These are phyloP conservation scores for Plectosphaerella plurivora DNA, from an alignment of 2,329 filamentous ascomycete genomes.

Conservation along the genomic window DNA sequence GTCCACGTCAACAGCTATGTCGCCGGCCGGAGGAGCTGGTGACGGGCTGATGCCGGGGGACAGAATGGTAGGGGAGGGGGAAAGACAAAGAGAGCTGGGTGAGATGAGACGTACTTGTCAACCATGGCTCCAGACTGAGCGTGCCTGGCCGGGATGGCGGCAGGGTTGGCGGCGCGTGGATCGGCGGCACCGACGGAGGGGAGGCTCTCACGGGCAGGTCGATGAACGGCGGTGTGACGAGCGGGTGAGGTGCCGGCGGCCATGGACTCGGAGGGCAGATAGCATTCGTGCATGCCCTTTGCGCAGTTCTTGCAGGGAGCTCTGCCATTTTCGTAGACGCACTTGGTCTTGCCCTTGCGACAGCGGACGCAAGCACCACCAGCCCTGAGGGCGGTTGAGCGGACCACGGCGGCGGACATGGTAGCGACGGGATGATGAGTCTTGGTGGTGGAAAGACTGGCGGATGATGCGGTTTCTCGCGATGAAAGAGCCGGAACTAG, in stretches of 20 bases:
- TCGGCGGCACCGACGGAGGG: conserved; percentile 46
- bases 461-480: no score
- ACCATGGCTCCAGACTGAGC: conserved; percentile 30
- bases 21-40: conserved; percentile 1
- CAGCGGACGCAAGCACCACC: conserved; percentile 59
- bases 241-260: conserved; percentile 55
- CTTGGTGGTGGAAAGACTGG: not conserved
- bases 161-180: conserved; percentile 35
- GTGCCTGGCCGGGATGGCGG: conserved; percentile 42
- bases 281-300: conserved; percentile 61
- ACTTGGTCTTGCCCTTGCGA: conserved; percentile 61
- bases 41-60: not conserved
- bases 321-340: conserved; percentile 58
- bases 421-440: not conserved
- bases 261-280: conserved; percentile 56
- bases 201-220: conserved; percentile 49
- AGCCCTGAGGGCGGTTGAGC: conserved; percentile 55
- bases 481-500: no score
- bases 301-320: conserved; percentile 61
- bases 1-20: conserved; percentile 2
- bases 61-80: conserved; percentile 4
- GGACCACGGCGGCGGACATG: conserved; percentile 45
- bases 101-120: conserved; percentile 48
- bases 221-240: conserved; percentile 40
- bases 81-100: conserved; percentile 5